phyloP scores from a whole-genome alignment of 352 stramenopile species.

The Phytophthora pini region DNA sequence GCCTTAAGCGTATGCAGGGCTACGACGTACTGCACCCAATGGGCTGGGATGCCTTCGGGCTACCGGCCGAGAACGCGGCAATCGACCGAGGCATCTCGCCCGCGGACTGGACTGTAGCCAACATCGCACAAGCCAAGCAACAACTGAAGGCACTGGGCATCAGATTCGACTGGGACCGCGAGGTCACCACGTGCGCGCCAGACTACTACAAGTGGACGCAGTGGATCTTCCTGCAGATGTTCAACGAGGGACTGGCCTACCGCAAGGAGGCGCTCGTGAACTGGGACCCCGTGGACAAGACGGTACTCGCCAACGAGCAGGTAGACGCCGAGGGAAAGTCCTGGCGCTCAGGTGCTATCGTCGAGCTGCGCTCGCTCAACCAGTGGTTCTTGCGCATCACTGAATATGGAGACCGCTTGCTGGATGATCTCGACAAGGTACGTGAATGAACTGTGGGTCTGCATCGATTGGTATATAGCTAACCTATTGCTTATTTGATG shows the following conservation, averaged over 20 bases:
- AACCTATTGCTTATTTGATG: conserved; percentile 1
- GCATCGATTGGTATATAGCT: neutral
- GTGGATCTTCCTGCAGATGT: conserved; percentile 99
- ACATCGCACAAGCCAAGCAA: conserved; percentile 97
- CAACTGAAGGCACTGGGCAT: conserved; percentile 98
- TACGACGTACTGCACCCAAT: conserved; percentile 99
- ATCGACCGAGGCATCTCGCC: conserved; percentile 98
- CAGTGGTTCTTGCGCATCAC: conserved; percentile 99
- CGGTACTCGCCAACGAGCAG: conserved; percentile 99
- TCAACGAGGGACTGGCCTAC: conserved; percentile 95
- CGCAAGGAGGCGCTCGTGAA: conserved; percentile 98
- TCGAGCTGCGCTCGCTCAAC: conserved; percentile 94
- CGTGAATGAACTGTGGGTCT: neutral
- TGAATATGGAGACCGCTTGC: conserved; percentile 97
- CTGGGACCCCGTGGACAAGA: conserved; percentile 99
- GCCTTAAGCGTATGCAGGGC: conserved; percentile 97
- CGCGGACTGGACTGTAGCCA: conserved; percentile 94
- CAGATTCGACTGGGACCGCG: conserved; percentile 97
- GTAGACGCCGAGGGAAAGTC: conserved; percentile 94
- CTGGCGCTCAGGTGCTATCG: conserved; percentile 96
- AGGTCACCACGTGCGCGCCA: conserved; percentile 96
- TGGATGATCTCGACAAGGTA: conserved; percentile 94
- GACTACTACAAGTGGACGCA: conserved; percentile 99
- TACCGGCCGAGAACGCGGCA: conserved; percentile 99
- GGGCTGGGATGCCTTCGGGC: conserved; percentile 99